Percentiles rank a stretch among this genome's conserved stretches.
Evolutionary conservation across 352 stramenopile species (phyloP).

Genomic region (Globisporangium solare): DNA sequence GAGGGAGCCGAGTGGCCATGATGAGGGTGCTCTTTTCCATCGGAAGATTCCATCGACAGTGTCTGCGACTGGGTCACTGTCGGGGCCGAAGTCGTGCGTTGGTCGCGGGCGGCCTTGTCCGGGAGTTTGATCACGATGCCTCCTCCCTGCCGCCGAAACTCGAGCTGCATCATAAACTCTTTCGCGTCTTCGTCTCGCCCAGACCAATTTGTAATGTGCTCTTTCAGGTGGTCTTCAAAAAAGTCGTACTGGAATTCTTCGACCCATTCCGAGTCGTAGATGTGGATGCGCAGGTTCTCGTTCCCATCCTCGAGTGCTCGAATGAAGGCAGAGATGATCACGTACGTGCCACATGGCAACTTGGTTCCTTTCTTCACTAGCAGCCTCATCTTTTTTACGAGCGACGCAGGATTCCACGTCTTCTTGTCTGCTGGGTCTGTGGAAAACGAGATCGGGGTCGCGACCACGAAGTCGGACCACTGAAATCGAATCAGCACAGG

Average conservation of each 20-base stretch:
- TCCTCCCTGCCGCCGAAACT: constrained; percentile 56
- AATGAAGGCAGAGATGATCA: constrained; percentile 65
- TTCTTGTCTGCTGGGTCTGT: constrained; percentile 8
- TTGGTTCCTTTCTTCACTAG: constrained; percentile 55
- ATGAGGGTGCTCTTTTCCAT: constrained; percentile 8
- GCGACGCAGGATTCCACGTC: constrained; percentile 21
- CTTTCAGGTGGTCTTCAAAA: constrained; percentile 52
- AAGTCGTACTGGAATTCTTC: constrained; percentile 80
- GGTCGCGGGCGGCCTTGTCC: constrained; percentile 20
- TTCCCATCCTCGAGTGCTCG: constrained; percentile 67
- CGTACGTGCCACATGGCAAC: constrained; percentile 53
- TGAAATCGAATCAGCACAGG: constrained; percentile 63
- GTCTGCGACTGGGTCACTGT: neutral
- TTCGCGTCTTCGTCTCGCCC: constrained; percentile 33
- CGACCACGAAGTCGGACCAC: constrained; percentile 71
- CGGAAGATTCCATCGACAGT: neutral
- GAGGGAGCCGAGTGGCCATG: constrained; percentile 3
- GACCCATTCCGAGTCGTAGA: constrained; percentile 65
- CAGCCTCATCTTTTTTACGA: constrained; percentile 50
- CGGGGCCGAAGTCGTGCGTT: neutral
- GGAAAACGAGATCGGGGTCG: constrained; percentile 31
- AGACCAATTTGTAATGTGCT: constrained; percentile 38
- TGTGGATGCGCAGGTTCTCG: constrained; percentile 63
- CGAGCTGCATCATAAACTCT: constrained; percentile 44
- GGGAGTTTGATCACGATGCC: constrained; percentile 69